Evolutionary conservation across 176 grass and related monocot species (phyloP), one percentile per base, ranked within the genome.

Genomic region (Eleusine coracana): DNA sequence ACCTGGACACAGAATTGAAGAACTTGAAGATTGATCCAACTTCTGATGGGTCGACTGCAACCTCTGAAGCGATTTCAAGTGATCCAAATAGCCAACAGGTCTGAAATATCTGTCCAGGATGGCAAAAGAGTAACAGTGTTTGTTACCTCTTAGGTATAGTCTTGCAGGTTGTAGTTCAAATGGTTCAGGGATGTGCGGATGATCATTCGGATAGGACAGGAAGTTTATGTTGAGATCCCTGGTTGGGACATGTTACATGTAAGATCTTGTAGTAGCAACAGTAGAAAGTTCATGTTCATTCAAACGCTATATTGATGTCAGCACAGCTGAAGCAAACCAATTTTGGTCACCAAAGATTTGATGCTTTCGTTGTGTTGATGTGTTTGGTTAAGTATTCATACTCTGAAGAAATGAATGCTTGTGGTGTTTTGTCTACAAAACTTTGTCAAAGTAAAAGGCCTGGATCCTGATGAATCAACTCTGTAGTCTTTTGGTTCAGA

Each of bases 111-210:
- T 36, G 6, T 36, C 50, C 39, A 38, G 8, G 5, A 69, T 37
- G 27, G 13, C 63, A 56, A 36, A 68, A 21, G 16, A 36, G 31
- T 63, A 80, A 68, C 71, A 74, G 7, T 37, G 8, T 39, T 34
- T 28, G 3, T 20, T 3, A 48, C 18, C 39, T 68, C 52, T 45
- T 45, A 67, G 46, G 18, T 74, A 86, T 20, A 4, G 9, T 37
- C 49, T 27, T 86, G 61, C 75, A 60, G 48, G 48, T 21, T 80
- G 20, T 68, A 81, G 37, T 34, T 29, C 1, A 63, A 85, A 42
- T 34, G 21, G 10, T 17, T 28, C 25, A 36, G 39, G 13, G 75
- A 64, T 52, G 7, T 71, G 27, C 10, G 50, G 58, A 37, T n/a
- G 55, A 40, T 56, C 52, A n/a, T 31, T 34, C 10, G 10, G 60